Conservation (phyloP, 768 basidiomycete species). For the Tylopilus vinaceipallidus region DNA sequence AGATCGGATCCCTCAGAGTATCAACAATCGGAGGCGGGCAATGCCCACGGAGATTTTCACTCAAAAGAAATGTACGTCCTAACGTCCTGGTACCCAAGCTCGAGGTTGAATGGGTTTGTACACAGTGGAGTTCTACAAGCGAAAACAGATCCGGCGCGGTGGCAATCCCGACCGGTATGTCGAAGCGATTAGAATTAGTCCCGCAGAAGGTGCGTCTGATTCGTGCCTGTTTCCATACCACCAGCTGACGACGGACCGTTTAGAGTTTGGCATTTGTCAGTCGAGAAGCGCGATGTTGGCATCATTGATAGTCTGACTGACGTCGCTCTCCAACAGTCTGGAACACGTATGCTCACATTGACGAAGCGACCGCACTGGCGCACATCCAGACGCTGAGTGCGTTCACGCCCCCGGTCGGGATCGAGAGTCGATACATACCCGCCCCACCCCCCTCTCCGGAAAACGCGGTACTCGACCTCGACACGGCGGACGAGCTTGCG, state of each 20-base stretch:
- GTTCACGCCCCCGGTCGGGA: conserved; percentile 45
- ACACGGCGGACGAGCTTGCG: conserved; percentile 70
- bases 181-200: conserved; percentile 59
- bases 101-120: background rate
- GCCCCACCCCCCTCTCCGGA: background rate
- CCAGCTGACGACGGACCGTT: conserved; percentile 4
- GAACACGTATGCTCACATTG: conserved; percentile 72
- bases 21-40: conserved; percentile 63
- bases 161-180: conserved; percentile 52
- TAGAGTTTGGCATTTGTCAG: conserved; percentile 73
- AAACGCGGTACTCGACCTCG: conserved; percentile 41
- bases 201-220: conserved; percentile 59
- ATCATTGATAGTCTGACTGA: conserved; percentile 1
- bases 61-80: conserved; percentile 64
- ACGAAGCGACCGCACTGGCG: conserved; percentile 47
- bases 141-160: conserved; percentile 57
- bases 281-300: conserved; percentile 4
- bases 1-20: conserved; percentile 56
- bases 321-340: conserved; percentile 49
- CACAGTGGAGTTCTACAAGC: conserved; percentile 71
- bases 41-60: conserved; percentile 77
- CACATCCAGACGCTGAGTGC: conserved; percentile 56
- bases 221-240: background rate
- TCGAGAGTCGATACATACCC: conserved; percentile 31
- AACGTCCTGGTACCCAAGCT: background rate